phyloP scores from a whole-genome alignment of 2,329 filamentous ascomycete species.

The Aspergillus ibericus region DNA sequence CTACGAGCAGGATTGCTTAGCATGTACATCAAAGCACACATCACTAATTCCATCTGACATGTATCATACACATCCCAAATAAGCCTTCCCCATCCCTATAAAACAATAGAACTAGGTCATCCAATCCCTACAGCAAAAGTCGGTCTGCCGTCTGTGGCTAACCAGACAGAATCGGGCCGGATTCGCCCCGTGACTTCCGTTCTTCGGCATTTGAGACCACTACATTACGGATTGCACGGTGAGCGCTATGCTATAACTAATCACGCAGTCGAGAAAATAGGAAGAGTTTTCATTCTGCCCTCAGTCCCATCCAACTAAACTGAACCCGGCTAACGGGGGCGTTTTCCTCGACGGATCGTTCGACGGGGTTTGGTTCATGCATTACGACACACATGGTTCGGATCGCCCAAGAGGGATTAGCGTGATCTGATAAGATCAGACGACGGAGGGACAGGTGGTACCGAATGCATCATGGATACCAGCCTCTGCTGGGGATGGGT shows the following conservation, averaged over 20 bases:
- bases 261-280: slow-evolving; percentile 6
- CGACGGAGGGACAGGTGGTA: slow-evolving; percentile 14
- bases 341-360: slow-evolving; percentile 1
- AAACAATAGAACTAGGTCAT: neutral
- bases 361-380: slow-evolving; percentile 3
- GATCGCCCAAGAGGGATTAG: slow-evolving; percentile 15
- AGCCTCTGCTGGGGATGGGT: neutral
- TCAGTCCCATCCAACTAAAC: neutral
- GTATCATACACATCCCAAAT: neutral
- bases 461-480: slow-evolving; percentile 2
- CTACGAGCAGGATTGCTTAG: too few species aligned
- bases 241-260: neutral
- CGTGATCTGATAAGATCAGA: slow-evolving; percentile 30
- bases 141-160: slow-evolving; percentile 7
- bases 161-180: slow-evolving; percentile 2
- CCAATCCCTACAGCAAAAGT: slow-evolving; percentile 3
- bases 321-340: slow-evolving; percentile 4
- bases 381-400: slow-evolving; percentile 10
- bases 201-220: slow-evolving; percentile 14
- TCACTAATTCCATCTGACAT: neutral
- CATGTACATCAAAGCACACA: neutral
- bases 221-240: neutral
- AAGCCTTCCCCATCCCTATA: too few species aligned
- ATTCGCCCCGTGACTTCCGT: slow-evolving; percentile 15
- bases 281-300: slow-evolving; percentile 6